These are phyloP conservation scores for Platanthera guangdongensis DNA, from an alignment of 106 monocot genomes.

Conservation along the genomic window DNA sequence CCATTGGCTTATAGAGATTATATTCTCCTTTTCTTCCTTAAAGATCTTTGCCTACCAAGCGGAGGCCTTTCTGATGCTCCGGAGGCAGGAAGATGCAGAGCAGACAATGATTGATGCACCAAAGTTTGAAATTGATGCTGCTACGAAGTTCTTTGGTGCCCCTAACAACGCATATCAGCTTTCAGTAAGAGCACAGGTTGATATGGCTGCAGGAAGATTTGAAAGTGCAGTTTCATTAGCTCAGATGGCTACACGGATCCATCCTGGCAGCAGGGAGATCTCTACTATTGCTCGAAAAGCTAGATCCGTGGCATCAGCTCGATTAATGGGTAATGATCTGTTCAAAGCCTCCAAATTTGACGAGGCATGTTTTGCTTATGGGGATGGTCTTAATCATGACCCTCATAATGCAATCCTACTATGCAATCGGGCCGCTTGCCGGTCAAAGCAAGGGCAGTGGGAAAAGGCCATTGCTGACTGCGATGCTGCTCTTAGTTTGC, in stretches of 20 bases:
- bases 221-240: slow-evolving; percentile 51
- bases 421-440: slow-evolving; percentile 72
- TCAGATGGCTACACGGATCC: slow-evolving; percentile 40
- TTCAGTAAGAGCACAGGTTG: slow-evolving; percentile 53
- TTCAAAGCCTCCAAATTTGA: slow-evolving; percentile 53
- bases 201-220: slow-evolving; percentile 67
- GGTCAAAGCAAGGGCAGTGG: slow-evolving; percentile 35
- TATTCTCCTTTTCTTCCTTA: background rate
- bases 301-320: slow-evolving; percentile 23
- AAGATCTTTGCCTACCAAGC: slow-evolving; percentile 71
- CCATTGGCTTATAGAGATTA: background rate
- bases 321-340: slow-evolving; percentile 52
- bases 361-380: slow-evolving; percentile 60
- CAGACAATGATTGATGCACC: slow-evolving; percentile 25
- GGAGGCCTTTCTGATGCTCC: slow-evolving; percentile 70
- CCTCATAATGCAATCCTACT: slow-evolving; percentile 57
- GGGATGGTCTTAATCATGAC: slow-evolving; percentile 55
- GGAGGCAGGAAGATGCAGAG: slow-evolving; percentile 67
- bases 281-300: slow-evolving; percentile 21
- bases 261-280: slow-evolving; percentile 44
- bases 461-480: slow-evolving; percentile 73
- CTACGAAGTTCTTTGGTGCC: slow-evolving; percentile 48
- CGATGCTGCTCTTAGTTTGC: slow-evolving; percentile 32
- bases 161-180: slow-evolving; percentile 38
- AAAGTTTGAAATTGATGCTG: slow-evolving; percentile 39